A percentile compares a stretch with the other conserved stretches of the same genome.
Evolutionary conservation across 1,139 yeast genomes (phyloP).

Genomic region (Debaryomyces fabryi): DNA sequence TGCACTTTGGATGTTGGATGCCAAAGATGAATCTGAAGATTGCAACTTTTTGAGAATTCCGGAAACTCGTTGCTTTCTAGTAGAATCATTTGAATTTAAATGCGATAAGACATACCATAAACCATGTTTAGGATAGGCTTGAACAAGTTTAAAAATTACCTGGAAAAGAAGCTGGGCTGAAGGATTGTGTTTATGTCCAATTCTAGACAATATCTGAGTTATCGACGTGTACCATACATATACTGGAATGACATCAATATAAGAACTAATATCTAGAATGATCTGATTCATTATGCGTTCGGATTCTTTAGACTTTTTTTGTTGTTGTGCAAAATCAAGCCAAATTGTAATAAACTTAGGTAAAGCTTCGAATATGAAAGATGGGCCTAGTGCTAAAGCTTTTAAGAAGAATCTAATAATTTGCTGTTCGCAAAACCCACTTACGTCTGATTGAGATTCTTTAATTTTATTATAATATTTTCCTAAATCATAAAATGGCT

Average conservation of each 20-base stretch:
- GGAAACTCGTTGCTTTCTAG: slow-evolving; percentile 55
- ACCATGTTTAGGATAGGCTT: slow-evolving; percentile 77
- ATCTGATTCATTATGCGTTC: slow-evolving; percentile 48
- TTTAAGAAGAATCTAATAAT: slow-evolving; percentile 67
- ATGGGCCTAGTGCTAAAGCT: slow-evolving; percentile 70
- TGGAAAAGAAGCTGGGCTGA: slow-evolving; percentile 59
- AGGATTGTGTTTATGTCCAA: slow-evolving; percentile 61
- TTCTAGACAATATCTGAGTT: slow-evolving; percentile 82
- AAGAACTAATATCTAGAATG: slow-evolving; percentile 54
- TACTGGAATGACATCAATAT: slow-evolving; percentile 52
- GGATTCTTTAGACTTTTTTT: slow-evolving; percentile 31
- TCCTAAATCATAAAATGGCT: slow-evolving; percentile 80
- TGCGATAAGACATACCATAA: slow-evolving; percentile 86
- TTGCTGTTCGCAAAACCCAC: slow-evolving; percentile 68
- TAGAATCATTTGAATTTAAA: slow-evolving; percentile 62
- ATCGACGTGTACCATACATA: slow-evolving; percentile 83
- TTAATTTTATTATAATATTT: slow-evolving; percentile 75
- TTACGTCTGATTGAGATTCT: slow-evolving; percentile 55
- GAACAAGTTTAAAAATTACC: slow-evolving; percentile 59
- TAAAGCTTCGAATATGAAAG: slow-evolving; percentile 77
- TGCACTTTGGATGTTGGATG: slow-evolving; percentile 28
- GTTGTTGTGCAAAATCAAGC: slow-evolving; percentile 73
- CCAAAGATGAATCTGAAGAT: slow-evolving; percentile 13
- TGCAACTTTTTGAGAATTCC: slow-evolving; percentile 27
- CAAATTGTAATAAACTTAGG: slow-evolving; percentile 90